Base-by-base conservation (phyloP, 1,284 basidiomycete species). In the Chondrostereum purpureum region DNA sequence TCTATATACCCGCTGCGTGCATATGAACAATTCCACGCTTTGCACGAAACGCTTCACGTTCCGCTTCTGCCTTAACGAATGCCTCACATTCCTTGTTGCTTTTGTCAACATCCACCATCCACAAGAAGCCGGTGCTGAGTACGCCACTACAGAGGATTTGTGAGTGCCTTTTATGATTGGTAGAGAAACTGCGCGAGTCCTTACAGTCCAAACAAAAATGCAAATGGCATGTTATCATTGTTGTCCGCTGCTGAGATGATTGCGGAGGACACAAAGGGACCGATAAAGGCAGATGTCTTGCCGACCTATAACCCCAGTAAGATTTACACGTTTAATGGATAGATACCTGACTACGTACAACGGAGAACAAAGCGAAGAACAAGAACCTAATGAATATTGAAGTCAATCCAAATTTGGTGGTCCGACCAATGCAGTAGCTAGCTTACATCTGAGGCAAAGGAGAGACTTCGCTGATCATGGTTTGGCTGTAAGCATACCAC, bases 401-500 rank as follows among this genome's bases (percentile, higher is more conserved):
- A n/a, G n/a, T n/a, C n/a, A n/a, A n/a, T n/a, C n/a, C n/a, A n/a
- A n/a, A n/a, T n/a, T n/a, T n/a, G n/a, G n/a, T n/a, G n/a, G n/a
- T 42, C 18, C 3, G 38, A 44, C 1, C 34, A 23, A n/a, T n/a
- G n/a, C n/a, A n/a, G n/a, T n/a, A n/a, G n/a, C n/a, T 52, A 20
- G 55, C 68, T 42, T 59, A 80, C 82, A 83, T 85, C 60, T 83
- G 82, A 12, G 80, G 73, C 27, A 80, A 64, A 10, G 88, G 88
- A 12, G 83, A 83, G 5, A 90, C 86, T 55, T 90, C 86, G 55
- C 80, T 84, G 46, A 90, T 88, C 85, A 89, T 86, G 0, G 87
- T 89, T 63, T 89, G 84, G 58, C 81, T 80, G 55, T 87, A 84
- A 22, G 88, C 84, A 61, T 89, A 90, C 86, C 86, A 90, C 1